Evolutionary conservation across 2,329 filamentous ascomycete genomes (phyloP).

Genomic region (Xylariomycetidae sp.): DNA sequence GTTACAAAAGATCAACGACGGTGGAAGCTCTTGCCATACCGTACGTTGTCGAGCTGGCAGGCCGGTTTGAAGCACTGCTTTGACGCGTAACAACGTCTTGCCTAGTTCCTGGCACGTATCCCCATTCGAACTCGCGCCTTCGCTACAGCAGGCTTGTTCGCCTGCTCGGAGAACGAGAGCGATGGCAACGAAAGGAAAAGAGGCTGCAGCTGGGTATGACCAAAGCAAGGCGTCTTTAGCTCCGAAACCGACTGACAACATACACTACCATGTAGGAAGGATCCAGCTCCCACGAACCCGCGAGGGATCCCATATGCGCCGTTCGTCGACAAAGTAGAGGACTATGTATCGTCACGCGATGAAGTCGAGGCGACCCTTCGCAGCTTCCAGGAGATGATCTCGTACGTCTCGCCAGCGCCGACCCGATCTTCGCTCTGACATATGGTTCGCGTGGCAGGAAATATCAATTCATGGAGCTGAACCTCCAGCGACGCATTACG

Average conservation of each 20-base stretch:
- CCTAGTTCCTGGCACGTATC: too few relatives aligned
- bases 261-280: slow-evolving; percentile 32
- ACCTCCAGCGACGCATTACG: slow-evolving; percentile 74
- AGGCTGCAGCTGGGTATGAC: background rate
- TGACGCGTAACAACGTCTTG: too few relatives aligned
- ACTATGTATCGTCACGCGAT: slow-evolving; percentile 72
- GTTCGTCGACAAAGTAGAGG: slow-evolving; percentile 83
- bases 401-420: slow-evolving; percentile 46
- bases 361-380: slow-evolving; percentile 77
- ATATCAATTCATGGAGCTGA: slow-evolving; percentile 99
- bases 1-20: too few relatives aligned
- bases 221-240: background rate
- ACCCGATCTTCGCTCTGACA: slow-evolving; percentile 1
- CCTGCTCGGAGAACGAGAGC: background rate
- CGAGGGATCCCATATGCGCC: slow-evolving; percentile 78
- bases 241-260: too few relatives aligned
- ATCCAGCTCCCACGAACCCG: slow-evolving; percentile 61
- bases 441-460: slow-evolving; percentile 53
- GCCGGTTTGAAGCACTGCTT: too few relatives aligned
- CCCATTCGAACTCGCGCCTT: too few relatives aligned
- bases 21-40: too few relatives aligned
- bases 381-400: slow-evolving; percentile 90
- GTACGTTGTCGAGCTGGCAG: too few relatives aligned
- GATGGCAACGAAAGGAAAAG: slow-evolving; percentile 1
- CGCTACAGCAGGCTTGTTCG: too few relatives aligned